Base-by-base conservation (phyloP, 2,329 filamentous ascomycete genomes). In the Penicillium sp. region DNA sequence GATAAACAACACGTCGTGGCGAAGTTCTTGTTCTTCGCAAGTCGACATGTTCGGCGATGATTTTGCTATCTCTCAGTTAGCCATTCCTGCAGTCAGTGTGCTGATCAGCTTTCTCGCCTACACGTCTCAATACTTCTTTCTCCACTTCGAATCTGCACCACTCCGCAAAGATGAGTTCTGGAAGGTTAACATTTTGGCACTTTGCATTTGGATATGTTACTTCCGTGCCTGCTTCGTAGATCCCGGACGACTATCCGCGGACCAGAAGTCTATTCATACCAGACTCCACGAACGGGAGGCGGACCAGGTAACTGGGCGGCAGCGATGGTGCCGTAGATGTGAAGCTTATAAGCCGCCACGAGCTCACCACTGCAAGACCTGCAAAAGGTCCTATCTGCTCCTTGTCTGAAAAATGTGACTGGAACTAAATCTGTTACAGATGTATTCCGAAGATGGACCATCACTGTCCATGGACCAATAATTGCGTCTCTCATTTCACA, bases 371-470 rank as follows among this genome's bases (percentile, higher is more conserved):
- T 82, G 79, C 60, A 80, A 77, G 52, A 71, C 71, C 12, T 82
- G 79, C 58, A 67, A 71, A 56, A 73, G 76, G 77, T 76, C 41
- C 37, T 60, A 28, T 20, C 6, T 12, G 14, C 11, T 12, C 17
- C 25, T 12, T 27, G 10, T 6, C 12, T 13, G 10, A 6, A 27
- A 27, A 4, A 27, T 27, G 25, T 27, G 22, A 23, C 11, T n/a
- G 11, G n/a, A 11, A 27, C 18, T 22, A 9, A 22, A 5, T 9
- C 9, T 4, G 6, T n/a, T 13, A 27, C 33, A 77, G 75, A 61
- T 79, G 77, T 50, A 73, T 80, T 33, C 75, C 75, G 1, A 80
- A 79, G 58, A 80, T 80, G 77, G 77, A 80, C 56, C 77, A 80
- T 54, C 79, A 82, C 55, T 82, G 79, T 55, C 76, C 78, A 5